Evolutionary conservation across 768 basidiomycete genomes (phyloP), one percentile per base, ranked within the genome.

Genomic region (Clitopilus passeckerianus): DNA sequence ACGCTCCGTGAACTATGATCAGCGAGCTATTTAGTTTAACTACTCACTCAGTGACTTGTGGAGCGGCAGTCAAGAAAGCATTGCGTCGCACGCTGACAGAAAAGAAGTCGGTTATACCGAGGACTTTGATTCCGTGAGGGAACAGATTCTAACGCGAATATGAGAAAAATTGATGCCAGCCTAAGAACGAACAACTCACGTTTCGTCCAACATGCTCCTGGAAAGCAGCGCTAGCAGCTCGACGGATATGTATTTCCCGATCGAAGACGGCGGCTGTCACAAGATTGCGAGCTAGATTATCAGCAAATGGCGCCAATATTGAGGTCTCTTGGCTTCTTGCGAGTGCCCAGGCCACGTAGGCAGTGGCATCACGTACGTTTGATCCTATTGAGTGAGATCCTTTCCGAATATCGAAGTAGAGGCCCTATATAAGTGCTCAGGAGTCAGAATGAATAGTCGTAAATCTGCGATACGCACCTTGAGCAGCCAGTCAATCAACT

Each of bases 181-280:
- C 27, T 4, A 3, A 50, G 5, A 56, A 34, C 15, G 54, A 54
- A 56, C 53, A 24, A 72, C 87, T 71, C 67, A 97, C 96, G 76
- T 90, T 89, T 68, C 97, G 79, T 12, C 97, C 97, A 37, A 98
- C 97, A 67, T 90, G 89, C 75, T 99, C 97, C 73, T 99, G 97
- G 70, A 93, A 98, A 12, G 95, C 93, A 16, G 97, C 97, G 71
- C 96, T 98, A 12, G 95, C 95, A 14, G 97, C 96, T 64, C 97
- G 78, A 23, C 97, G 83, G 58, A 99, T 94, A 61, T 93, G 92
- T 27, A 98, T 86, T 72, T 99, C 97, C 33, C 97, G 84, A 75
- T 99, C 97, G 69, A 86, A 95, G 30, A 93, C 75, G 1, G 96
- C 86, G 23, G 93, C 90, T 22, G 84, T 82, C n/a, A 87, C 85